A percentile compares a stretch with the other conserved stretches of the same genome.
Evolutionary conservation across 495 filamentous ascomycete genomes (phyloP).

Genomic region (Paragyromitra xinjiangensis): DNA sequence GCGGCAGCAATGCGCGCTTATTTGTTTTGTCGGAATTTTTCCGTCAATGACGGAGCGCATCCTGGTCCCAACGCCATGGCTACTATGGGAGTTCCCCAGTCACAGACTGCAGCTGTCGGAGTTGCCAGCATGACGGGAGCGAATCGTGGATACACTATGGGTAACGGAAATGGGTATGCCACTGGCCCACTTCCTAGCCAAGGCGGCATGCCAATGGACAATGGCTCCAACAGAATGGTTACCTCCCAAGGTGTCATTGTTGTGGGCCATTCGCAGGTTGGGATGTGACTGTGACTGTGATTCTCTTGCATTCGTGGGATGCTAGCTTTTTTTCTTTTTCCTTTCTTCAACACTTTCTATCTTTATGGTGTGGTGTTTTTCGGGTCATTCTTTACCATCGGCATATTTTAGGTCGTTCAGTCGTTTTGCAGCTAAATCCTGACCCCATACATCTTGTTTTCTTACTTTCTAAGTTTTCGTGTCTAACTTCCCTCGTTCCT

Average conservation of each 20-base stretch:
- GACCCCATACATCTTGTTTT: conserved; percentile 12
- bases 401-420: conserved; percentile 39
- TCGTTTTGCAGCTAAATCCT: conserved; percentile 18
- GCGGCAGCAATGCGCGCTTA: conserved; percentile 97
- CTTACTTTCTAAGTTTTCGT: conserved; percentile 16
- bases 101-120: conserved; percentile 36
- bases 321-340: conserved; percentile 41
- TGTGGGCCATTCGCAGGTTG: conserved; percentile 45
- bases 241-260: conserved; percentile 49
- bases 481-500: conserved; percentile 7
- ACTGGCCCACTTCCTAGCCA: conserved; percentile 49
- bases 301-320: conserved; percentile 38
- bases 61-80: conserved; percentile 45
- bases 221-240: conserved; percentile 41
- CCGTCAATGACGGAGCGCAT: conserved; percentile 81
- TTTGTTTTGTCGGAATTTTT: conserved; percentile 98
- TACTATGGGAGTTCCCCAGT: conserved; percentile 38
- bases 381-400: conserved; percentile 42
- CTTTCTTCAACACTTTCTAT: conserved; percentile 35
- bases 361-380: conserved; percentile 45
- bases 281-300: conserved; percentile 48
- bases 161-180: conserved; percentile 48
- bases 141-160: conserved; percentile 49
- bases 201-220: conserved; percentile 43
- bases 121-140: conserved; percentile 46